Evolutionary conservation across 805 yeast genomes (phyloP).

Genomic region (Suhomyces vadensis): DNA sequence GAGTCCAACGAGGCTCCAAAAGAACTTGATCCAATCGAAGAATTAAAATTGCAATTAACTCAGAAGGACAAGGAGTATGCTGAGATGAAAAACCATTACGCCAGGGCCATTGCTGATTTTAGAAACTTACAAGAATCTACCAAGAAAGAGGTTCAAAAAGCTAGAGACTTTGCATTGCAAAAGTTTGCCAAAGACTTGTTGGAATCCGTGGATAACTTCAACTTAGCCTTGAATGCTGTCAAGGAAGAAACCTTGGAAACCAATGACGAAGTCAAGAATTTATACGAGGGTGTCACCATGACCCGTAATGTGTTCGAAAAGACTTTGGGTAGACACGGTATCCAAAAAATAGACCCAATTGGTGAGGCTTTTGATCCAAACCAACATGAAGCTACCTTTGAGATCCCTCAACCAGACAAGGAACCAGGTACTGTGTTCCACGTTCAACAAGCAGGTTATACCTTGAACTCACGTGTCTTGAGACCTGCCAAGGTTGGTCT

Average conservation of each 20-base stretch:
- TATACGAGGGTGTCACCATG: constrained; percentile 89
- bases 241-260: constrained; percentile 58
- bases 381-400: constrained; percentile 89
- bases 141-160: constrained; percentile 80
- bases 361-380: constrained; percentile 90
- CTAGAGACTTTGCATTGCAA: constrained; percentile 87
- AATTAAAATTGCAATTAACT: constrained; percentile 53
- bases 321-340: constrained; percentile 79
- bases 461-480: constrained; percentile 80
- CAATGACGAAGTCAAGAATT: constrained; percentile 65
- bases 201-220: constrained; percentile 88
- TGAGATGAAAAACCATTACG: constrained; percentile 77
- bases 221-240: constrained; percentile 77
- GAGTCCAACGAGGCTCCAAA: constrained; percentile 11
- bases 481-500: constrained; percentile 97
- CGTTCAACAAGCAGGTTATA: constrained; percentile 89
- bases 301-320: constrained; percentile 83
- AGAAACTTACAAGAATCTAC: constrained; percentile 89
- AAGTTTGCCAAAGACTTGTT: constrained; percentile 87
- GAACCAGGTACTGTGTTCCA: constrained; percentile 91
- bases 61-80: constrained; percentile 73
- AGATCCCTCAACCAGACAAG: constrained; percentile 80
- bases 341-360: constrained; percentile 75
- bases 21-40: constrained; percentile 15
- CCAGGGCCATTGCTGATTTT: constrained; percentile 88